Conservation (phyloP, 2,329 filamentous ascomycete genomes). For the Calonectria pauciramosa region DNA sequence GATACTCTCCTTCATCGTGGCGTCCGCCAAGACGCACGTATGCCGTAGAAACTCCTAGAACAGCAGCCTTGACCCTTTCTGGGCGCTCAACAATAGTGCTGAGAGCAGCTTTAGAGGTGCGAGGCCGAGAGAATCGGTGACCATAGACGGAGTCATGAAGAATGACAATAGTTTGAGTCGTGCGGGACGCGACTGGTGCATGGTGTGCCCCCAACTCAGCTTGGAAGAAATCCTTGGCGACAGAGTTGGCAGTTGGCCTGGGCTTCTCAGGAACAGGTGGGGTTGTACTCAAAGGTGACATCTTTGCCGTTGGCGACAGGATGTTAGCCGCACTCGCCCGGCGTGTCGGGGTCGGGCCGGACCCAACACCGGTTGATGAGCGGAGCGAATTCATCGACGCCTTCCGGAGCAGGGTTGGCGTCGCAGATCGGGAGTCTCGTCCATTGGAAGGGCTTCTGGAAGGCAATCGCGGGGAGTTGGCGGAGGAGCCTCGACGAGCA, state of each 20-base stretch:
- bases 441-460: slow-evolving; percentile 60
- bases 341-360: slow-evolving; percentile 58
- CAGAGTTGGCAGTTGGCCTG: slow-evolving; percentile 62
- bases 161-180: slow-evolving; percentile 81
- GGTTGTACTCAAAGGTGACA: slow-evolving; percentile 44
- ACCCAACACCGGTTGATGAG: slow-evolving; percentile 59
- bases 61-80: slow-evolving; percentile 87
- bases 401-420: slow-evolving; percentile 67
- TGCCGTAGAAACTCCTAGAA: slow-evolving; percentile 85
- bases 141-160: slow-evolving; percentile 96
- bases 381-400: slow-evolving; percentile 70
- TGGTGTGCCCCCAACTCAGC: slow-evolving; percentile 78
- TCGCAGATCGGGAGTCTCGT: slow-evolving; percentile 60
- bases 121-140: slow-evolving; percentile 88
- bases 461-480: slow-evolving; percentile 47
- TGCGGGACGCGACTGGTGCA: slow-evolving; percentile 53
- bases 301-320: slow-evolving; percentile 59
- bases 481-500: slow-evolving; percentile 46
- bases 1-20: slow-evolving; percentile 77
- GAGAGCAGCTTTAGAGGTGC: slow-evolving; percentile 78
- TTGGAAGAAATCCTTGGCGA: slow-evolving; percentile 78
- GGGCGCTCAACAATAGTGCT: slow-evolving; percentile 92
- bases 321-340: slow-evolving; percentile 63
- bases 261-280: slow-evolving; percentile 53
- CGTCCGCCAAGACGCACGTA: slow-evolving; percentile 92